Evolutionary conservation across 2,329 filamentous ascomycete genomes (phyloP).

Genomic region (Neofusicoccum sp.): DNA sequence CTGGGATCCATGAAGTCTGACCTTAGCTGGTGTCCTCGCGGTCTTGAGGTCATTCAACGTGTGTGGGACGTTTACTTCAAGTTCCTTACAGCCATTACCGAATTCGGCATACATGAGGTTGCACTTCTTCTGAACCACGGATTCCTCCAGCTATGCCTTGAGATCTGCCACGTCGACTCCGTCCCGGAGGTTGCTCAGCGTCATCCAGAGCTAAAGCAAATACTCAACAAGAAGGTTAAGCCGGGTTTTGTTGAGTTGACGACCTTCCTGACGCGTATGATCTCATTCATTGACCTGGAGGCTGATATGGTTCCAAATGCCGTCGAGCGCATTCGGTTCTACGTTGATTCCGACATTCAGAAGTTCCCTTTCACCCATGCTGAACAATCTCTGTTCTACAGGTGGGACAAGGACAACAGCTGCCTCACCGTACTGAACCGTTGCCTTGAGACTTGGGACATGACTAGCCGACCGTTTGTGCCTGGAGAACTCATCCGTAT

Average conservation of each 20-base stretch:
- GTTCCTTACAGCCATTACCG: neutral
- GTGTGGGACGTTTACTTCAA: slow-evolving; percentile 19
- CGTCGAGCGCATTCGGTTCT: slow-evolving; percentile 28
- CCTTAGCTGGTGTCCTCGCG: slow-evolving; percentile 4
- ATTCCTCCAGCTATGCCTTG: slow-evolving; percentile 7
- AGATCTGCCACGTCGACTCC: slow-evolving; percentile 1
- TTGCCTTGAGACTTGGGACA: slow-evolving; percentile 38
- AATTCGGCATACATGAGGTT: slow-evolving; percentile 1
- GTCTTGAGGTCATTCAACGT: neutral
- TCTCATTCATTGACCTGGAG: slow-evolving; percentile 29
- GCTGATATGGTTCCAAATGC: slow-evolving; percentile 22
- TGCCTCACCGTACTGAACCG: slow-evolving; percentile 38
- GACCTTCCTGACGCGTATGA: neutral
- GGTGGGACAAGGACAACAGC: slow-evolving; percentile 34
- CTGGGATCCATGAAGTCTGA: neutral
- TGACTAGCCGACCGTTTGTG: slow-evolving; percentile 31
- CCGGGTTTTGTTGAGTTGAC: slow-evolving; percentile 11
- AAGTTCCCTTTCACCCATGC: slow-evolving; percentile 33
- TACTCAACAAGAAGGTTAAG: slow-evolving; percentile 28
- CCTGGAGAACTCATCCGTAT: slow-evolving; percentile 38
- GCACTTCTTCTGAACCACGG: slow-evolving; percentile 11
- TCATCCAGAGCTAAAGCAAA: slow-evolving; percentile 25
- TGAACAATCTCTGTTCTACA: slow-evolving; percentile 30
- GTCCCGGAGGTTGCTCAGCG: neutral
- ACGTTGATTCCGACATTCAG: slow-evolving; percentile 27